phyloP scores from a whole-genome alignment of 2,329 filamentous ascomycete species.

The Monilinia aucupariae region DNA sequence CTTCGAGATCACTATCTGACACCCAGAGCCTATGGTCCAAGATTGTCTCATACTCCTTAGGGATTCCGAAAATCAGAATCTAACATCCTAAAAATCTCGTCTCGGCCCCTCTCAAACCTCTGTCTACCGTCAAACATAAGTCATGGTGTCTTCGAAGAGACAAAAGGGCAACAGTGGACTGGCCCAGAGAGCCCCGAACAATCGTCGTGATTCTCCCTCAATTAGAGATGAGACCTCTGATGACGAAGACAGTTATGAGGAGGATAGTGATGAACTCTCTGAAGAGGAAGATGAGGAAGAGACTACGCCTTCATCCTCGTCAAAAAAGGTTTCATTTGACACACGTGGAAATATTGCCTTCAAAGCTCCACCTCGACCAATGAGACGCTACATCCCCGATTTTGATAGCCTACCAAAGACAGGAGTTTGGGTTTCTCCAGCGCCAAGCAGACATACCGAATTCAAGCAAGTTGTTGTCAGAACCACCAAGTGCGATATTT shows the following conservation, averaged over 20 bases:
- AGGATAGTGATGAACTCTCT: background rate
- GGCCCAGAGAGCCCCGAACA: background rate
- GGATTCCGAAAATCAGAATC: background rate
- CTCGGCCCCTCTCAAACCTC: background rate
- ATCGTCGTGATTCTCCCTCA: background rate
- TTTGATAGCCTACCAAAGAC: background rate
- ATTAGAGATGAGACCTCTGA: background rate
- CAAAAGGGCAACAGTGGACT: background rate
- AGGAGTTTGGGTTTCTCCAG: constrained; percentile 1
- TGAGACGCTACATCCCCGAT: background rate
- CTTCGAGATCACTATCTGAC: background rate
- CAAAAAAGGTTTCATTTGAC: background rate
- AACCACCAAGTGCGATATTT: constrained; percentile 12
- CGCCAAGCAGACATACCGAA: background rate
- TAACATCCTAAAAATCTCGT: background rate
- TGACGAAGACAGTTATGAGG: background rate
- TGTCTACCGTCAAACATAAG: background rate
- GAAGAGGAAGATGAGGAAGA: background rate
- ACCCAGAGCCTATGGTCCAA: background rate
- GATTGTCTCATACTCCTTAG: background rate
- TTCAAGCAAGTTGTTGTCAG: constrained; percentile 3
- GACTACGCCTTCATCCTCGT: background rate
- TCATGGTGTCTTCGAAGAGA: background rate
- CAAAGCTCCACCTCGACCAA: background rate
- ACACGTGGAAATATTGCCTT: background rate